Evolutionary conservation across 1,284 basidiomycete genomes (phyloP), one percentile per base, ranked within the genome.

Genomic region (Austroboletus niveus): DNA sequence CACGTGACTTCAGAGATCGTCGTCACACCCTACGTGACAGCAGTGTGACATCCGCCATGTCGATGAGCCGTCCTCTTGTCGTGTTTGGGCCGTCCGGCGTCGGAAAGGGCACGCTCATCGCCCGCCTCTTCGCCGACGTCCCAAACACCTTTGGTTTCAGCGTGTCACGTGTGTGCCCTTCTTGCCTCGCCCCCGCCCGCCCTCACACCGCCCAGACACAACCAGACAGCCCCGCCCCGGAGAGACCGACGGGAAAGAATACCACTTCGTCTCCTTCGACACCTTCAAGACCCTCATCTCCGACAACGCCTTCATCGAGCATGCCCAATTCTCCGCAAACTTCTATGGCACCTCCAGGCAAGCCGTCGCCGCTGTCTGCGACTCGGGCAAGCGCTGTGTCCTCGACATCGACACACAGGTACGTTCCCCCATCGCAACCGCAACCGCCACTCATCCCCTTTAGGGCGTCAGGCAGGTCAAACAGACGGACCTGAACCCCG

Each of bases 401-500:
- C 81, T 99, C 42, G 96, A 99, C 69, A 99, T 99, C 58, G 96
- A 99, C 67, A 87, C 93, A 12, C 94, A 96, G 84, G 92, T 59
- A 60, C 54, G 34, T 45, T 48, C 48, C 51, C 43, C 57, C n/a
- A 3, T 22, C 3, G 3, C 20, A 1, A 7, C 32, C 30, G 10
- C 27, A 10, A 10, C 8, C 15, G 12, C 4, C 41, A 8, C 60
- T 53, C 40, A 60, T 29, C 31, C 29, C 29, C 32, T 20, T 29
- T 69, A 97, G 90, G 94, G 94, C 49, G 92, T 98, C 52, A 85
- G 85, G 57, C 87, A 94, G 70, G 87, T 98, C 65, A 94, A 94
- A 69, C 71, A 77, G 31, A 83, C 89, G 60, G 72, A 82, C 48
- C 74, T 99, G 41, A 79, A 90, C 62, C 92, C 95, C 8, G 80